Evolutionary conservation across 148 eudicot species (phyloP).

Genomic region (Vaccinium macrocarpon): DNA sequence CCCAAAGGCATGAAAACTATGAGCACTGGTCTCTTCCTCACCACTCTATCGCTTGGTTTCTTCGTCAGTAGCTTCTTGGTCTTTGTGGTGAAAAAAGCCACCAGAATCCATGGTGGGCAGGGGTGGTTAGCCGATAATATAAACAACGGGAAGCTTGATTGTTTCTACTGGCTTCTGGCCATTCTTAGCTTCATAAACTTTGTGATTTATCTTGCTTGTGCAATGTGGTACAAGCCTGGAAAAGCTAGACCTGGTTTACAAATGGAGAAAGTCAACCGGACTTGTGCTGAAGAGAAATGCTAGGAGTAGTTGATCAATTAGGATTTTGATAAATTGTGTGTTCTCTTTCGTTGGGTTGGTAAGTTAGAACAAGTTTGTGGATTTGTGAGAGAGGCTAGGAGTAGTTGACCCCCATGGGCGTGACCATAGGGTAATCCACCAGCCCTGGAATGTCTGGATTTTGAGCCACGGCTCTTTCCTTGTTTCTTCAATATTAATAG

Average conservation of each 20-base stretch:
- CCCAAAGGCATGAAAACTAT: conserved; percentile 85
- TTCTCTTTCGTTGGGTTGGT: neutral
- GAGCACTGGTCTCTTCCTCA: conserved; percentile 81
- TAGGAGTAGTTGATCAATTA: neutral
- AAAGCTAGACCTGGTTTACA: conserved; percentile 22
- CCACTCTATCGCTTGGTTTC: conserved; percentile 67
- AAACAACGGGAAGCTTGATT: conserved; percentile 65
- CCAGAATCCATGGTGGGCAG: conserved; percentile 24
- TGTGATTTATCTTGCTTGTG: conserved; percentile 49
- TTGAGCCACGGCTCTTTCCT: neutral
- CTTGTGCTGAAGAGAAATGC: conserved; percentile 30
- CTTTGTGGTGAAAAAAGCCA: conserved; percentile 46
- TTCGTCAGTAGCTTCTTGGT: conserved; percentile 74
- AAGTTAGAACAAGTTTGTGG: neutral
- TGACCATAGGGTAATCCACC: too few relatives aligned
- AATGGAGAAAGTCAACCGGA: conserved; percentile 23
- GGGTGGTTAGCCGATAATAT: conserved; percentile 72
- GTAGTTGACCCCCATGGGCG: too few relatives aligned
- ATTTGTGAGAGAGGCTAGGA: neutral
- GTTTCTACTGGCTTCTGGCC: conserved; percentile 55
- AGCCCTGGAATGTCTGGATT: too few relatives aligned
- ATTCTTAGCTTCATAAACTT: conserved; percentile 48
- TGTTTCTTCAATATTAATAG: neutral
- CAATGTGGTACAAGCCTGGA: conserved; percentile 53
- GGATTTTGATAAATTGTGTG: too few relatives aligned